Evolutionary conservation across 2,329 filamentous ascomycete genomes (phyloP).

Genomic region (Aspergillus pseudoglaucus): DNA sequence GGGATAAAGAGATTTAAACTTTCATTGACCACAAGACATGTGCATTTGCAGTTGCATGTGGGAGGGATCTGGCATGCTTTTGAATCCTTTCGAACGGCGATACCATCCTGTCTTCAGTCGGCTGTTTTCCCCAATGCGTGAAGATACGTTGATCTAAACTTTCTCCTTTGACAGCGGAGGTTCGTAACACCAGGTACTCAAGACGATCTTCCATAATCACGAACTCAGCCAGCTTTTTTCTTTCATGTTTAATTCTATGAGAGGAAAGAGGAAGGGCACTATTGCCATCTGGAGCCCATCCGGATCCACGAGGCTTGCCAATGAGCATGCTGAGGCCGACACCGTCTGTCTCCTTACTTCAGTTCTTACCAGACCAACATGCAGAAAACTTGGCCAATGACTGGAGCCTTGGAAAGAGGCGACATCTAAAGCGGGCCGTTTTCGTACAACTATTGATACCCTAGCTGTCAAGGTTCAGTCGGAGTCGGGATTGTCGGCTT

Average conservation of each 20-base stretch:
- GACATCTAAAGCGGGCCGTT: too few species aligned
- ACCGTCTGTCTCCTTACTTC: slow-evolving; percentile 7
- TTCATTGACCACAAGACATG: not conserved
- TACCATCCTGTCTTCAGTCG: not conserved
- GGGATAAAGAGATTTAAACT: not conserved
- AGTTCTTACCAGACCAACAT: slow-evolving; percentile 7
- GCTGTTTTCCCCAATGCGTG: slow-evolving; percentile 12
- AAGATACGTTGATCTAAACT: slow-evolving; percentile 7
- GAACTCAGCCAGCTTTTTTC: not conserved
- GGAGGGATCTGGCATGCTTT: not conserved
- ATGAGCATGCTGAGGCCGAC: slow-evolving; percentile 10
- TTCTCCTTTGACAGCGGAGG: not conserved
- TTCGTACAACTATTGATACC: too few species aligned
- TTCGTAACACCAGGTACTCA: not conserved
- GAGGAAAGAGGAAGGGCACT: too few species aligned
- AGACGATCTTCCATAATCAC: not conserved
- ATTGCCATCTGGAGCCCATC: too few species aligned
- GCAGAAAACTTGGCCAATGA: too few species aligned
- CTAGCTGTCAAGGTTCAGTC: slow-evolving; percentile 7
- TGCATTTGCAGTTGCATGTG: not conserved
- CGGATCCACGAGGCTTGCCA: slow-evolving; percentile 8
- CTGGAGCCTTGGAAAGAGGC: too few species aligned
- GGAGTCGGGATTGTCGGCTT: not conserved
- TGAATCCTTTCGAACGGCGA: not conserved
- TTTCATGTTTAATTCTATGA: not conserved